Percentiles rank a stretch among this genome's conserved stretches.
Evolutionary conservation across 2,329 filamentous ascomycete species (phyloP).

Genomic region (Cercospora sp.): DNA sequence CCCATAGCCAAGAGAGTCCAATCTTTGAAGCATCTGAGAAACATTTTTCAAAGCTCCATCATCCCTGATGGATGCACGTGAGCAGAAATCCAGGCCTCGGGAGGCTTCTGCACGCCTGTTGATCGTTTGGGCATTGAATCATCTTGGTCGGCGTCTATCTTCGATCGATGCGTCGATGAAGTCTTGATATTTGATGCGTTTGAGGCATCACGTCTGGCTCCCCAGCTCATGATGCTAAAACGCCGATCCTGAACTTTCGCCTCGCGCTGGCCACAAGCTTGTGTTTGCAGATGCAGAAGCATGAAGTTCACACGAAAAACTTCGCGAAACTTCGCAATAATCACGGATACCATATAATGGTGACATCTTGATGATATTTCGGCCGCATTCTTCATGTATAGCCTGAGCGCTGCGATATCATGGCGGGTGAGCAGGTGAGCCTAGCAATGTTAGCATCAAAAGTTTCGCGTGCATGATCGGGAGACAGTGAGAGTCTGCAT

Average conservation of each 20-base stretch:
- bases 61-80: background rate
- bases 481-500: background rate
- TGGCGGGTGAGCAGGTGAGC: background rate
- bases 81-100: background rate
- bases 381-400: background rate
- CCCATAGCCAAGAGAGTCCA: background rate
- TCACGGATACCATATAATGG: background rate
- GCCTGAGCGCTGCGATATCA: background rate
- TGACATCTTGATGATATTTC: background rate
- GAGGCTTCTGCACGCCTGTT: background rate
- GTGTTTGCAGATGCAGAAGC: background rate
- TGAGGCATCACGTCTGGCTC: background rate
- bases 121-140: background rate
- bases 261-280: background rate
- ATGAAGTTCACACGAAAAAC: background rate
- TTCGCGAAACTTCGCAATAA: background rate
- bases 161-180: background rate
- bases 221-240: background rate
- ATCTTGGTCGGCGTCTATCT: background rate
- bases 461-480: background rate
- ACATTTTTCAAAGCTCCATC: background rate
- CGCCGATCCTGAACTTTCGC: conserved; percentile 4
- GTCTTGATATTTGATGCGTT: background rate
- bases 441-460: conserved; percentile 1
- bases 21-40: background rate